Conservation (phyloP, 2,329 filamentous ascomycete species). For the Diaporthe destruens region DNA sequence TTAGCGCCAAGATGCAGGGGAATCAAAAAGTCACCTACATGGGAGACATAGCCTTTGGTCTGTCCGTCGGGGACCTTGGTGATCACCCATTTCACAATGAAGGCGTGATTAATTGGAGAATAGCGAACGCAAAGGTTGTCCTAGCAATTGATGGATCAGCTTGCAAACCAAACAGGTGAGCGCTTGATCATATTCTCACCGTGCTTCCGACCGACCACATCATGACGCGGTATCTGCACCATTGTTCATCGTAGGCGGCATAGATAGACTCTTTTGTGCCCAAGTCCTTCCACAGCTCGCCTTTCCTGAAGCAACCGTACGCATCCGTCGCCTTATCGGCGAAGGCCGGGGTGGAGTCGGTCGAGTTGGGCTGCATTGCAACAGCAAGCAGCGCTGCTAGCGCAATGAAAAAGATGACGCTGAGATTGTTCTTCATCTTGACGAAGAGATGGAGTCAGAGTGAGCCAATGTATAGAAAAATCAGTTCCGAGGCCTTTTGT, state of each 20-base stretch:
- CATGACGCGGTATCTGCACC: neutral
- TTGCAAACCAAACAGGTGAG: neutral
- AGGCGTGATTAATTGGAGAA: neutral
- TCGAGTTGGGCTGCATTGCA: neutral
- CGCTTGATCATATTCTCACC: neutral
- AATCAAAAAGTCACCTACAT: neutral
- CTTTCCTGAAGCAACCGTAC: neutral
- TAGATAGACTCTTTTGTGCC: conserved; percentile 1
- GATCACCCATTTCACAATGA: neutral
- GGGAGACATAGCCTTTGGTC: neutral
- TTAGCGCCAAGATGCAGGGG: neutral
- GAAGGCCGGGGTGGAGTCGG: neutral
- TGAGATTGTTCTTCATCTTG: neutral
- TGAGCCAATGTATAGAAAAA: too few relatives aligned
- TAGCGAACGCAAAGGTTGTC: neutral
- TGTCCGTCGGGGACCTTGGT: conserved; percentile 3
- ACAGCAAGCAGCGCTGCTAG: neutral
- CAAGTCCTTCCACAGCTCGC: conserved; percentile 7
- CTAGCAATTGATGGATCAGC: neutral
- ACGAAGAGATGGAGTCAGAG: neutral
- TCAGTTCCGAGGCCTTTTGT: too few relatives aligned
- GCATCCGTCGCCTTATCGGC: neutral
- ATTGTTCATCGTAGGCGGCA: conserved; percentile 7
- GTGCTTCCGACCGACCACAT: neutral
- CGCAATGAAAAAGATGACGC: neutral